Evolutionary conservation across 768 basidiomycete genomes (phyloP), one percentile per base, ranked within the genome.

Genomic region (Lentinus tigrinus): DNA sequence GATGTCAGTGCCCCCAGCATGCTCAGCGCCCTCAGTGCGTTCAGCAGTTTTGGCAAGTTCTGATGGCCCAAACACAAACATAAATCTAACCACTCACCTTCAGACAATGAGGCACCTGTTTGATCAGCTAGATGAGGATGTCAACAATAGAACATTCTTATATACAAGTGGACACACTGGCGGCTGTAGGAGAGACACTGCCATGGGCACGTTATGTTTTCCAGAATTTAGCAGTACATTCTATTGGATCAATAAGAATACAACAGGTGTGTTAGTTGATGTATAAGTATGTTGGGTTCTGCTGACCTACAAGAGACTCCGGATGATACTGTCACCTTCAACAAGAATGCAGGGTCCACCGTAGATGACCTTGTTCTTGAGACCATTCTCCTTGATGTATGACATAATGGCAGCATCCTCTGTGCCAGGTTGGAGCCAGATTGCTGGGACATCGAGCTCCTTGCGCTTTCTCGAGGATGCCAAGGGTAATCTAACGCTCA

Each of bases 391-490:
- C 40, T 82, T 78, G 69, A 95, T 85, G 65, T 81, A 95, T 16
- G 76, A 66, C 16, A 77, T 72, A 44, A 94, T 90, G 3, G 73
- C 72, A 14, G 75, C 79, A 65, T 92, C 87, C 62, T 88, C 85
- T 7, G 93, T 90, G 21, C 93, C 93, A 7, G 94, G 94, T 70
- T 96, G 94, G 28, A 95, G 81, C 94, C 94, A 96, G 43, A 94
- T 77, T 3, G 85, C 80, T 5, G 86, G 88, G n/a, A 91, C 71
- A n/a, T 72, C 71, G n/a, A 84, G 80, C n/a, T 78, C 78, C 69
- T 86, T 85, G 8, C n/a, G 87, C 88, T 57, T 85, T 78, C 68
- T 87, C 75, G 65, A 93, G 72, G 53, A 92, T 62, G 23, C 74
- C 75, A 46, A 92, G 80, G 10, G 91, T 93, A 39, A 93, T 74